Conservation (phyloP, 805 yeast genomes). For the Isabelozyma gotoi region DNA sequence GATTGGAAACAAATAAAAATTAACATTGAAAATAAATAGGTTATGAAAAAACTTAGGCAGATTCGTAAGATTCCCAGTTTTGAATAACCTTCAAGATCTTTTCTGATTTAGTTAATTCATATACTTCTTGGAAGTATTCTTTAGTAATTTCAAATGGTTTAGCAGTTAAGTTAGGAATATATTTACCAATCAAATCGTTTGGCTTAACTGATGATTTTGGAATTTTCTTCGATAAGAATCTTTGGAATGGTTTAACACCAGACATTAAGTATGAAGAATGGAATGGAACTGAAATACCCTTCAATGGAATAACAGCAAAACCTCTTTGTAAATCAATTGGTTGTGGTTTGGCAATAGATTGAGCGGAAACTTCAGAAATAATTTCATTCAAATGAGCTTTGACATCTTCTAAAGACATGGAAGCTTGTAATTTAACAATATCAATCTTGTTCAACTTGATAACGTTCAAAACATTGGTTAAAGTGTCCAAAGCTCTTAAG, state of each 20-base stretch:
- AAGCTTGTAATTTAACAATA: conserved; percentile 80
- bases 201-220: conserved; percentile 95
- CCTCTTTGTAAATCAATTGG: conserved; percentile 98
- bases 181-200: conserved; percentile 87
- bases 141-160: conserved; percentile 94
- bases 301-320: conserved; percentile 95
- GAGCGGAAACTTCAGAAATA: conserved; percentile 78
- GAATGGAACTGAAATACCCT: conserved; percentile 99
- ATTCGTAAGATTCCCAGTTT: conserved; percentile 88
- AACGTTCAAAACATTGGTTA: conserved; percentile 90
- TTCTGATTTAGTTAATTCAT: conserved; percentile 85
- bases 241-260: conserved; percentile 98
- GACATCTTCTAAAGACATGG: conserved; percentile 83
- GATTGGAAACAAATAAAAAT: background rate
- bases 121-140: conserved; percentile 96
- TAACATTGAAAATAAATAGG: background rate
- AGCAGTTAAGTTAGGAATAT: conserved; percentile 98
- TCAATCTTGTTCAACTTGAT: conserved; percentile 93
- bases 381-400: conserved; percentile 86
- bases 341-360: conserved; percentile 85
- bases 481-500: conserved; percentile 88
- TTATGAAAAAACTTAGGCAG: conserved; percentile 29
- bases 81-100: conserved; percentile 88
- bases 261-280: conserved; percentile 97
- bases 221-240: conserved; percentile 93